These are phyloP conservation scores for Penicillium corylophilum DNA, from an alignment of 2,329 filamentous ascomycete genomes.

Conservation along the genomic window DNA sequence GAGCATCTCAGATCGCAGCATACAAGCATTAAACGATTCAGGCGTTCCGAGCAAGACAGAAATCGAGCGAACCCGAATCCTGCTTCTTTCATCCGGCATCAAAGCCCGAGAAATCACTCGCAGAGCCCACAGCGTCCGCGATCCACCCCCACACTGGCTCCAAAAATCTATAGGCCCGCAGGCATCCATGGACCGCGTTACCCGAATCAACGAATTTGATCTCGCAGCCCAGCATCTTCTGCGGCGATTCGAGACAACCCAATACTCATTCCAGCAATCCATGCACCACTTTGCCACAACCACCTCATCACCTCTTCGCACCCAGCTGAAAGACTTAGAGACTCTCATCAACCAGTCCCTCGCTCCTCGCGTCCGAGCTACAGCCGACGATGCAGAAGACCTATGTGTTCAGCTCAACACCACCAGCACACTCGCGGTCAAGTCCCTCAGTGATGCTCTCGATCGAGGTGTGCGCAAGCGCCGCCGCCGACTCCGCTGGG, in stretches of 20 bases:
- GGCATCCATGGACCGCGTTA: constrained; percentile 41
- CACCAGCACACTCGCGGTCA: constrained; percentile 74
- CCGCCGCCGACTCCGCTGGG: constrained; percentile 71
- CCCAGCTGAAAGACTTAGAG: constrained; percentile 45
- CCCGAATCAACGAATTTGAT: constrained; percentile 53
- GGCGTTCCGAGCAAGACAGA: constrained; percentile 64
- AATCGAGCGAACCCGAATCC: constrained; percentile 71
- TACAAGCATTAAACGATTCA: constrained; percentile 36
- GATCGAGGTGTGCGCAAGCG: constrained; percentile 68
- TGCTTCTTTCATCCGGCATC: constrained; percentile 81
- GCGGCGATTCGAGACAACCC: constrained; percentile 46
- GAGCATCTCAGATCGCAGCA: constrained; percentile 57
- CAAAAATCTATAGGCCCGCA: constrained; percentile 28
- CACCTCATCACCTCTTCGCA: constrained; percentile 46
- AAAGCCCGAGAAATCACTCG: constrained; percentile 79
- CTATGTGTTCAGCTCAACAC: constrained; percentile 74
- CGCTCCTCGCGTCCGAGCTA: constrained; percentile 61
- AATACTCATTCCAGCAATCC: constrained; percentile 44
- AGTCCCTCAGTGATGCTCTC: constrained; percentile 75
- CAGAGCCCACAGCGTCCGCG: constrained; percentile 55
- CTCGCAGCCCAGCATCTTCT: constrained; percentile 55
- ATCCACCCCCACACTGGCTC: constrained; percentile 38
- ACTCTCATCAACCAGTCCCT: constrained; percentile 50
- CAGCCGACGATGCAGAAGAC: constrained; percentile 76
- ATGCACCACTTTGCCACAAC: constrained; percentile 49